These are phyloP conservation scores for Moesziomyces sp. DNA, from an alignment of 1,284 basidiomycete genomes.

Conservation along the genomic window DNA sequence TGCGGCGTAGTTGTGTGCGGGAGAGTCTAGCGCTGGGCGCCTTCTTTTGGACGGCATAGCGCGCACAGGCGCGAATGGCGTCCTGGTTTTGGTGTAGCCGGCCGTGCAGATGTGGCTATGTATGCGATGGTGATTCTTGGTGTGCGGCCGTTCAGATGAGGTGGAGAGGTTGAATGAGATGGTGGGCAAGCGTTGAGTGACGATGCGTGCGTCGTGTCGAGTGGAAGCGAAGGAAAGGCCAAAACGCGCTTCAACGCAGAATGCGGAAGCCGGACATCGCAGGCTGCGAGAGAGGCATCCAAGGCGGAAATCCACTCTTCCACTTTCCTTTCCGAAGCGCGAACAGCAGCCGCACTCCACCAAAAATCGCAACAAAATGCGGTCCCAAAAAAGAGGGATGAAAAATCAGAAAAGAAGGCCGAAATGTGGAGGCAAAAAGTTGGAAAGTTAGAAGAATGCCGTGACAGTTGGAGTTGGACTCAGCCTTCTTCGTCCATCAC, in stretches of 20 bases:
- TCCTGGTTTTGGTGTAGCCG: neutral
- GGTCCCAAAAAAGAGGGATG: neutral
- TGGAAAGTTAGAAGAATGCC: slow-evolving; percentile 13
- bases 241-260: slow-evolving; percentile 9
- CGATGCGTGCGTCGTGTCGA: neutral
- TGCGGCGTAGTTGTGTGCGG: slow-evolving; percentile 9
- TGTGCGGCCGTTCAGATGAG: neutral
- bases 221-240: neutral
- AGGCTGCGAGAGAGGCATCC: no score
- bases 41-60: slow-evolving; percentile 22
- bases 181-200: neutral
- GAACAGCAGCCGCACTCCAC: neutral
- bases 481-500: neutral
- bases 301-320: no score
- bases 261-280: slow-evolving; percentile 23
- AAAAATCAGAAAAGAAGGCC: slow-evolving; percentile 3
- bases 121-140: no score
- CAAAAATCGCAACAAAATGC: neutral
- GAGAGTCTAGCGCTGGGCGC: slow-evolving; percentile 13
- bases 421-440: slow-evolving; percentile 19
- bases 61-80: slow-evolving; percentile 1
- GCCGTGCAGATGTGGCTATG: no score
- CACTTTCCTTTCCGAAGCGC: no score
- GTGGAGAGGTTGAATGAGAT: neutral
- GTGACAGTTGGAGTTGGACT: neutral